Base-by-base conservation (phyloP, 1,284 basidiomycete genomes). In the Leccinum proximum region DNA sequence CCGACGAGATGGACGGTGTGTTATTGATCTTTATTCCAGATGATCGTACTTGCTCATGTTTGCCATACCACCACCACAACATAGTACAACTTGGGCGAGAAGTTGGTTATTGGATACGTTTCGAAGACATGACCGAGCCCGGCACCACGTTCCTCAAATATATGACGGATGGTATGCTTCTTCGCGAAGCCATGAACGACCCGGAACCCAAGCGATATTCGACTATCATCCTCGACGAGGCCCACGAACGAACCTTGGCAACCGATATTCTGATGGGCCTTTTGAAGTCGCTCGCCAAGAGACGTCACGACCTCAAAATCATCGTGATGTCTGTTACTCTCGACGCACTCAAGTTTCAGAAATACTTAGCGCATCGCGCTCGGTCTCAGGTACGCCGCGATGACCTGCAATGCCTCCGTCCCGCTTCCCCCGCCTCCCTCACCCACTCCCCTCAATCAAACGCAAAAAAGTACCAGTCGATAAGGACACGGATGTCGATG, bases 221-320 rank as follows among this genome's bases (percentile, higher is more conserved):
- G 40, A 97, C 96, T 16, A 94, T 99, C 78, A 98, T 99, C 71
- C 88, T 99, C 66, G 97, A 99, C 77, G 97, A 99, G 81, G 97
- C 95, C 6, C 97, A 99, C 82, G 97, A 99, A 80, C 90, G 97
- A 69, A 99, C 97, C 0, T 85, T 99, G 33, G 95, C 97, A 1
- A 99, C 97, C 42, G 97, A 99, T 79, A 96, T 99, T 70, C 89
- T 99, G 59, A 98, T 99, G 94, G 96, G 97, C 69, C 83, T 98
- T 14, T 79, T 91, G 35, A 88, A 92, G 73, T 72, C 81, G 67
- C 87, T 99, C 16, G 91, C 92, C 2, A 89, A 88, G 73, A 86
- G 87, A 66, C 88, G 97, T 54, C 71, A 86, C 1, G 97, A 98
- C 75, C 87, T 99, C 70, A 99, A 98, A 80, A 91, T 99, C 73